Conservation (phyloP, 1,139 yeast genomes). For the Candida buenavistaensis region DNA sequence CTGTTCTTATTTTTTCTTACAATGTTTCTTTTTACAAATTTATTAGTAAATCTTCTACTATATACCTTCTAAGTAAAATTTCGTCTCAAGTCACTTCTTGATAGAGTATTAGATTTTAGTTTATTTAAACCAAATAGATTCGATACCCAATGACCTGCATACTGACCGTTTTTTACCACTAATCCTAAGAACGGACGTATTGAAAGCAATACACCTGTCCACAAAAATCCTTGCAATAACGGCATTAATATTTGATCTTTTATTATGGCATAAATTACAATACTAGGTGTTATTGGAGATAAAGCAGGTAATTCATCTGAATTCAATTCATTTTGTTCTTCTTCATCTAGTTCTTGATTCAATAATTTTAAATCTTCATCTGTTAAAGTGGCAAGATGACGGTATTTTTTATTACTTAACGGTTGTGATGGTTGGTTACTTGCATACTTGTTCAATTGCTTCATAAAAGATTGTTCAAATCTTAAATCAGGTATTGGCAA, state of each 20-base stretch:
- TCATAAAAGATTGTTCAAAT: slow-evolving; percentile 60
- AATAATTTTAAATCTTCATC: slow-evolving; percentile 26
- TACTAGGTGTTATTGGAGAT: slow-evolving; percentile 43
- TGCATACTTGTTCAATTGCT: slow-evolving; percentile 45
- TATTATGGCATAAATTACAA: slow-evolving; percentile 55
- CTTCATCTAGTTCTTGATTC: slow-evolving; percentile 23
- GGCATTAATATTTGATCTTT: slow-evolving; percentile 74
- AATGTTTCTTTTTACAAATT: too few relatives aligned
- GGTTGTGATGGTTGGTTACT: slow-evolving; percentile 9
- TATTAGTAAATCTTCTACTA: background rate
- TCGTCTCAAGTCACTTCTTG: background rate
- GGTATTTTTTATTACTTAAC: slow-evolving; percentile 1
- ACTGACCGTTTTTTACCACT: slow-evolving; percentile 32
- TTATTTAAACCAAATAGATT: slow-evolving; percentile 25
- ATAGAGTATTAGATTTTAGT: slow-evolving; percentile 3
- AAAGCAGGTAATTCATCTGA: slow-evolving; percentile 22
- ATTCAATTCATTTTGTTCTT: slow-evolving; percentile 21
- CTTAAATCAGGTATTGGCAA: slow-evolving; percentile 62
- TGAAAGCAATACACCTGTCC: slow-evolving; percentile 37
- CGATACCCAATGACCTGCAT: slow-evolving; percentile 29
- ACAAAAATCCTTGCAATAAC: slow-evolving; percentile 46
- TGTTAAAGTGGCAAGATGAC: slow-evolving; percentile 16
- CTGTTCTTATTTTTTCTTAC: too few relatives aligned
- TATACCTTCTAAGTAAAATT: background rate
- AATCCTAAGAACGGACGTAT: slow-evolving; percentile 29